These are phyloP conservation scores for Trifolium dubium DNA, from an alignment of 306 rosid species.

Conservation along the genomic window DNA sequence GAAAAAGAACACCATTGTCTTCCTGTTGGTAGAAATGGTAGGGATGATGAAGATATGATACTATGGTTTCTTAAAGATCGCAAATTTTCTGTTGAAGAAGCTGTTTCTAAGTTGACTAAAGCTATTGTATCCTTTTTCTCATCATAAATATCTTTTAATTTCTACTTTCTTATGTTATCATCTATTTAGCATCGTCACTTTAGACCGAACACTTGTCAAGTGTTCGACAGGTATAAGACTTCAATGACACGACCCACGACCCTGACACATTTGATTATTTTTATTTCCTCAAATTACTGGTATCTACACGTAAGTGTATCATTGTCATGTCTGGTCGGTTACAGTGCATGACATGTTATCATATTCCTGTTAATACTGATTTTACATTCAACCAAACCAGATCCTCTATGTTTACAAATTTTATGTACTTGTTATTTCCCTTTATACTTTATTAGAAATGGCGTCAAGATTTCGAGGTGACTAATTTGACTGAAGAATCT, in stretches of 20 bases:
- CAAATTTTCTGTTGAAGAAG: slow-evolving; percentile 66
- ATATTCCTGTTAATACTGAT: not conserved
- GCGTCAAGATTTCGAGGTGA: slow-evolving; percentile 85
- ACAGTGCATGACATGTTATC: not conserved
- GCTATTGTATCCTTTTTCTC: slow-evolving; percentile 79
- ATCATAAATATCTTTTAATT: not conserved
- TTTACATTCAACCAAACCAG: too few relatives aligned
- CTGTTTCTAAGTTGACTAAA: slow-evolving; percentile 69
- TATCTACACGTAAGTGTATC: too few relatives aligned
- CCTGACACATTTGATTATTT: not conserved
- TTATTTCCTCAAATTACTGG: not conserved
- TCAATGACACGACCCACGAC: not conserved
- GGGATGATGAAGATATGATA: slow-evolving; percentile 96
- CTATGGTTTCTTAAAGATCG: slow-evolving; percentile 93
- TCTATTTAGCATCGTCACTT: not conserved
- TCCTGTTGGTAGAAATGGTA: slow-evolving; percentile 84
- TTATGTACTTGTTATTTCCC: slow-evolving; percentile 37
- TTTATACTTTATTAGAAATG: slow-evolving; percentile 71
- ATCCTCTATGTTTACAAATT: not conserved
- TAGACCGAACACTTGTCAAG: not conserved
- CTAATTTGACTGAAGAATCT: slow-evolving; percentile 68
- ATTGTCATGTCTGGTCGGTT: too few relatives aligned
- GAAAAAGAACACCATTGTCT: slow-evolving; percentile 62
- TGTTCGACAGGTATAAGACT: not conserved
- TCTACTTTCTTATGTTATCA: not conserved